Evolutionary conservation across 2,329 filamentous ascomycete species (phyloP), one percentile per base, ranked within the genome.

Genomic region (Epichloe gansuensis): DNA sequence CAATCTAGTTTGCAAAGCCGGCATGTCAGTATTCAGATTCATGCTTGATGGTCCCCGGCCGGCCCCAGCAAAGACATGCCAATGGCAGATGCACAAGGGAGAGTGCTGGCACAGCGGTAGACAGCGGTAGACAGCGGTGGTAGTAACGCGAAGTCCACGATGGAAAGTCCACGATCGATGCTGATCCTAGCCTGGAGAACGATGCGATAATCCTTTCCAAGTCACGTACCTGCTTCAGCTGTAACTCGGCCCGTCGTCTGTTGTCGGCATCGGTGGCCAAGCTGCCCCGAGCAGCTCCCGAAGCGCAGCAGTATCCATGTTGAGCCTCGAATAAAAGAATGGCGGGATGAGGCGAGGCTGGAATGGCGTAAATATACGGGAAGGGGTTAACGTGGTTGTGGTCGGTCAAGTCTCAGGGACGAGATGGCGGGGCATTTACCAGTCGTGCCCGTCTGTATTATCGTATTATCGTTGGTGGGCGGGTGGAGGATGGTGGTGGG

Each of bases 231-330:
- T 84, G 78, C 76, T 90, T 91, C 62, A 93, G 77, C 71, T 91
- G 85, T 61, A 85, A 72, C 75, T 93, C 88, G 67, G 86, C 86
- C 69, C 83, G 78, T 66, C 85, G 81, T 70, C 88, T 80, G 68
- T 80, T 80, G 65, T 89, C 85, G 64, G 84, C 79, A 71, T 89
- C 84, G 61, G 83, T 70, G 65, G 85, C 82, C 69, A 91, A 81
- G 61, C 85, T 90, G 66, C 84, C 82, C 82, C 78, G 65, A 91
- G 85, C 74, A 86, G 83, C 75, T 80, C 82, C 74, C 86, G 80
- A 69, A 91, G 77, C 68, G 79, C 80, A 69, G 80, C 76, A 69
- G 80, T 80, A 76, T 90, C 86, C 86, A 91, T 91, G 69, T 47
- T 52, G 51, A 54, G 42, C 35, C 38, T 48, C 48, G 37, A 46